Evolutionary conservation across 306 rosid genomes (phyloP).

Genomic region (Malus asiatica): DNA sequence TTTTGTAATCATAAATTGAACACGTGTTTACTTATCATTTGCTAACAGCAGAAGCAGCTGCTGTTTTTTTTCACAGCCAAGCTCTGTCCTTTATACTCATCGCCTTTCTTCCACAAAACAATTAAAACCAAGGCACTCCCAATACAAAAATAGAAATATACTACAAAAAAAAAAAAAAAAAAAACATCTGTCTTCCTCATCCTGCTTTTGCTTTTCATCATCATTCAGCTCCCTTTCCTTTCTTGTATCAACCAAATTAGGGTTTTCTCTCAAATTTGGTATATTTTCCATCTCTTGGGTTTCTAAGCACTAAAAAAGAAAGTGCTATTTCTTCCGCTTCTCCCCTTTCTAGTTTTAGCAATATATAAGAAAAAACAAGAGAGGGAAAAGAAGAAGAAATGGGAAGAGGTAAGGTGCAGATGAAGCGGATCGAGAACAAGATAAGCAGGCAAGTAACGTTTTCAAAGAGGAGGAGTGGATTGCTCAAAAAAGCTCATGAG

Average conservation of each 20-base stretch:
- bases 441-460: constrained; percentile 78
- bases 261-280: constrained; percentile 8
- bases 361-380: background rate
- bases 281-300: background rate
- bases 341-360: background rate
- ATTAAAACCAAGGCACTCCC: constrained; percentile 1
- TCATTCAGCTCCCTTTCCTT: background rate
- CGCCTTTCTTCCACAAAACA: constrained; percentile 2
- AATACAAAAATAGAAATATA: constrained; percentile 44
- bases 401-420: constrained; percentile 81
- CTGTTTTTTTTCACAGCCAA: too few relatives aligned
- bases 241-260: constrained; percentile 14
- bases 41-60: too few relatives aligned
- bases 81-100: background rate
- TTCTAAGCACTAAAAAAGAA: background rate
- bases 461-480: constrained; percentile 58
- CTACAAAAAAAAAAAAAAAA: background rate
- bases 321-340: background rate
- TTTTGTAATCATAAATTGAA: too few relatives aligned
- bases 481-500: constrained; percentile 77
- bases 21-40: too few relatives aligned
- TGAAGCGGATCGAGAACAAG: constrained; percentile 83
- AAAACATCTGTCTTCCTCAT: background rate
- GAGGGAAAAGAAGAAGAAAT: background rate
- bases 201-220: background rate